These are phyloP conservation scores for Xylariaceae sp. DNA, from an alignment of 2,329 filamentous ascomycete species.

Conservation along the genomic window DNA sequence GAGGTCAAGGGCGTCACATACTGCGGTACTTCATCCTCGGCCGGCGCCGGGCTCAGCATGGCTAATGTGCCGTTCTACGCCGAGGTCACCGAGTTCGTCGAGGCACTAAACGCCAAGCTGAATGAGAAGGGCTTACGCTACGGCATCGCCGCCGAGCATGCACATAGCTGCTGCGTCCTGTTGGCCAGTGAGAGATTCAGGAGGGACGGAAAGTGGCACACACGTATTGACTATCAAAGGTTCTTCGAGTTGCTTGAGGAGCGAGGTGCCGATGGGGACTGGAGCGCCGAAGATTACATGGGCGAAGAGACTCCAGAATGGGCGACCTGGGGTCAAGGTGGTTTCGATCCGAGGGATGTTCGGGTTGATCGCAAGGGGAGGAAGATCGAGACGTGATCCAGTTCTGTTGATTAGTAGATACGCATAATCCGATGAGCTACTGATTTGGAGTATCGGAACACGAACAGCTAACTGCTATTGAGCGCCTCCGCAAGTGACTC, in stretches of 20 bases:
- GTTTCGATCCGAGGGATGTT: constrained; percentile 87
- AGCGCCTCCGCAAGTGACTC: no score
- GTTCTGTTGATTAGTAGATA: no score
- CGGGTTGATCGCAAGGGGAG: constrained; percentile 84
- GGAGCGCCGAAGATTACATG: constrained; percentile 88
- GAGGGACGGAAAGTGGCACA: constrained; percentile 79
- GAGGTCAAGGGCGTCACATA: constrained; percentile 97
- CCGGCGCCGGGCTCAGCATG: constrained; percentile 88
- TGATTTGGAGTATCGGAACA: no score
- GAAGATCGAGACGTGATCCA: constrained; percentile 42
- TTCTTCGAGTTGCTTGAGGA: constrained; percentile 84
- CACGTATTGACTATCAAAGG: constrained; percentile 80
- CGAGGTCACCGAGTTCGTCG: constrained; percentile 80
- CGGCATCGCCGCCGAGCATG: constrained; percentile 91
- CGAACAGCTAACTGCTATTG: no score
- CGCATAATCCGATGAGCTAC: no score
- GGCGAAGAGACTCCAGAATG: constrained; percentile 81
- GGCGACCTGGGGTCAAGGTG: constrained; percentile 91
- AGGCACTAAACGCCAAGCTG: constrained; percentile 67
- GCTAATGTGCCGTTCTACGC: constrained; percentile 95
- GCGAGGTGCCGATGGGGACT: constrained; percentile 60
- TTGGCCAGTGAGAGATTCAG: constrained; percentile 79
- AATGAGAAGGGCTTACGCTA: constrained; percentile 69
- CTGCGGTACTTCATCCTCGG: constrained; percentile 84
- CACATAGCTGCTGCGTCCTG: constrained; percentile 88